Evolutionary conservation across 164 flowering plant genomes (phyloP).

Genomic region (Chloranthus sessilifolius): DNA sequence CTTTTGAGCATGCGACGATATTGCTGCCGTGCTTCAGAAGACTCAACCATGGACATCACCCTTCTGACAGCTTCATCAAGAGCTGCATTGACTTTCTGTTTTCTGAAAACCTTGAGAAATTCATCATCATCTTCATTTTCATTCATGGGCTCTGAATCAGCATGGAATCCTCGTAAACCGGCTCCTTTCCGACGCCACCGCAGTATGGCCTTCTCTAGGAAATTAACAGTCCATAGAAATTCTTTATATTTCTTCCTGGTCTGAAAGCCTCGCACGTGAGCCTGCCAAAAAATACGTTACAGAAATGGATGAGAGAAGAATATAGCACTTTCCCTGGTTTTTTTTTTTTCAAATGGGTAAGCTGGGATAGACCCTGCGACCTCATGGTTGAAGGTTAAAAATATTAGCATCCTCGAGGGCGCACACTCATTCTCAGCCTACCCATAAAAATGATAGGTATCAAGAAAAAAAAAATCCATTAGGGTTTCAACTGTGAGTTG

Average conservation of each 20-base stretch:
- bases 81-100: slow-evolving; percentile 71
- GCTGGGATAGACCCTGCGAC: too few species aligned
- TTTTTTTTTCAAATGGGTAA: too few species aligned
- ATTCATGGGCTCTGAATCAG: slow-evolving; percentile 46
- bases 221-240: slow-evolving; percentile 78
- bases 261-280: slow-evolving; percentile 93
- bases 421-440: too few species aligned
- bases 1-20: slow-evolving; percentile 72
- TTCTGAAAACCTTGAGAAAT: slow-evolving; percentile 67
- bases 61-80: slow-evolving; percentile 72
- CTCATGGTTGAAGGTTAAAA: too few species aligned
- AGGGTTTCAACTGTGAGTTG: too few species aligned
- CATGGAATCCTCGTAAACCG: slow-evolving; percentile 71
- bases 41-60: slow-evolving; percentile 83
- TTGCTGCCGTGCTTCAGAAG: slow-evolving; percentile 78
- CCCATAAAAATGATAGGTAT: too few species aligned
- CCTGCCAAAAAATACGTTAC: slow-evolving; percentile 54
- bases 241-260: slow-evolving; percentile 73
- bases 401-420: too few species aligned
- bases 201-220: slow-evolving; percentile 78
- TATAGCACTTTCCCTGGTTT: too few species aligned
- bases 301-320: too few species aligned
- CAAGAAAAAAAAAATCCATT: too few species aligned
- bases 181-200: slow-evolving; percentile 86
- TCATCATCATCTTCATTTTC: slow-evolving; percentile 75